Evolutionary conservation across 306 rosid genomes (phyloP).

Genomic region (Hippophae tibetana): DNA sequence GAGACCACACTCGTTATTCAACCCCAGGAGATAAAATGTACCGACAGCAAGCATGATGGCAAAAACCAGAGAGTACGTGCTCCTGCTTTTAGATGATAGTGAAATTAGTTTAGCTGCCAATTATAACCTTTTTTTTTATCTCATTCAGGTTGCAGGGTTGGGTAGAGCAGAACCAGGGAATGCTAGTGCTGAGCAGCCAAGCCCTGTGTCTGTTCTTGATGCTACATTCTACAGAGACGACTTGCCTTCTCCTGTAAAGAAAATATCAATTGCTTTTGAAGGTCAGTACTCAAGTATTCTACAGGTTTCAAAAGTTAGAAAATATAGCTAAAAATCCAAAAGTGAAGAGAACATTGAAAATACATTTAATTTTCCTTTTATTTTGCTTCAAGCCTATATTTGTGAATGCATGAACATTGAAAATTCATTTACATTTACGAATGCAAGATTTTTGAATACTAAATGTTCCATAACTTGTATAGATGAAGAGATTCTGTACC

Average conservation of each 20-base stretch:
- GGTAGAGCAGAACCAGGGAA: slow-evolving; percentile 29
- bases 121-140: slow-evolving; percentile 14
- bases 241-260: slow-evolving; percentile 87
- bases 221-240: slow-evolving; percentile 74
- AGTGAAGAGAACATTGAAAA: background rate
- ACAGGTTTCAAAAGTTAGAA: slow-evolving; percentile 8
- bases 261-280: slow-evolving; percentile 50
- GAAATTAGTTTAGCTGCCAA: slow-evolving; percentile 10
- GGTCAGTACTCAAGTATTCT: slow-evolving; percentile 27
- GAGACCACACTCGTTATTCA: slow-evolving; percentile 35
- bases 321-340: background rate
- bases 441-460: too few relatives aligned
- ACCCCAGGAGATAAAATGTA: slow-evolving; percentile 21
- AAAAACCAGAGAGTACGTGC: slow-evolving; percentile 37
- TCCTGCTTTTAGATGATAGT: slow-evolving; percentile 8
- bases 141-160: slow-evolving; percentile 26
- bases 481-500: slow-evolving; percentile 23
- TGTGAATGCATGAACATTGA: too few relatives aligned
- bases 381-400: too few relatives aligned
- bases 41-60: slow-evolving; percentile 19
- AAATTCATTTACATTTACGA: too few relatives aligned
- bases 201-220: slow-evolving; percentile 94
- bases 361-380: too few relatives aligned
- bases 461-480: too few relatives aligned
- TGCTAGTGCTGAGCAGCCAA: slow-evolving; percentile 60